Percentiles rank a stretch among this genome's conserved stretches.
These are phyloP conservation scores for Strobilomyces dryophilus DNA, from an alignment of 768 basidiomycete genomes.

Conservation along the genomic window DNA sequence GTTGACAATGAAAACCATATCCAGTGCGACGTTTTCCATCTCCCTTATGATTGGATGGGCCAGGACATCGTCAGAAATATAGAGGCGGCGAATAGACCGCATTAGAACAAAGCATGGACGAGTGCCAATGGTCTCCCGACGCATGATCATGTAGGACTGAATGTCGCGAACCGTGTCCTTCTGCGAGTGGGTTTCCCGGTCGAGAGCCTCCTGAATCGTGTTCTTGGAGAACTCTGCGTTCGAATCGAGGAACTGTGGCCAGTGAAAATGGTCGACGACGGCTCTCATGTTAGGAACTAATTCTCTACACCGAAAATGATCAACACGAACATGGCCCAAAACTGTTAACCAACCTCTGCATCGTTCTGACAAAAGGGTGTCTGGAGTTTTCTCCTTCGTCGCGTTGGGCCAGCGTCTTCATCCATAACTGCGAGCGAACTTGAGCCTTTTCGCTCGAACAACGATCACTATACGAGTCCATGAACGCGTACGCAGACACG, in stretches of 20 bases:
- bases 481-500: not conserved
- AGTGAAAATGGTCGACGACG: slow-evolving; percentile 24
- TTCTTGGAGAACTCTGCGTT: slow-evolving; percentile 20
- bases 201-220: slow-evolving; percentile 23
- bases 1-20: slow-evolving; percentile 26
- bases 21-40: slow-evolving; percentile 25
- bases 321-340: not conserved
- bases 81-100: slow-evolving; percentile 25
- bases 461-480: slow-evolving; percentile 17
- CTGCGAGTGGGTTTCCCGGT: slow-evolving; percentile 21
- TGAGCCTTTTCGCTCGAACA: slow-evolving; percentile 19
- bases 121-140: slow-evolving; percentile 27
- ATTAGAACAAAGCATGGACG: slow-evolving; percentile 27
- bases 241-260: slow-evolving; percentile 24
- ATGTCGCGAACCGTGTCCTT: slow-evolving; percentile 13
- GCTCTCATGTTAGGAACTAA: slow-evolving; percentile 22
- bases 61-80: slow-evolving; percentile 23
- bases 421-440: slow-evolving; percentile 21
- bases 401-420: slow-evolving; percentile 17
- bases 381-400: slow-evolving; percentile 12
- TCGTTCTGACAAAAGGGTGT: slow-evolving; percentile 24
- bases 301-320: slow-evolving; percentile 12
- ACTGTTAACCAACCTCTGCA: slow-evolving; percentile 20
- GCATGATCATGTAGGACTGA: slow-evolving; percentile 26
- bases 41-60: slow-evolving; percentile 19